Evolutionary conservation across 306 rosid species (phyloP), one percentile per base, ranked within the genome.

Genomic region (Gleditsia sinensis): DNA sequence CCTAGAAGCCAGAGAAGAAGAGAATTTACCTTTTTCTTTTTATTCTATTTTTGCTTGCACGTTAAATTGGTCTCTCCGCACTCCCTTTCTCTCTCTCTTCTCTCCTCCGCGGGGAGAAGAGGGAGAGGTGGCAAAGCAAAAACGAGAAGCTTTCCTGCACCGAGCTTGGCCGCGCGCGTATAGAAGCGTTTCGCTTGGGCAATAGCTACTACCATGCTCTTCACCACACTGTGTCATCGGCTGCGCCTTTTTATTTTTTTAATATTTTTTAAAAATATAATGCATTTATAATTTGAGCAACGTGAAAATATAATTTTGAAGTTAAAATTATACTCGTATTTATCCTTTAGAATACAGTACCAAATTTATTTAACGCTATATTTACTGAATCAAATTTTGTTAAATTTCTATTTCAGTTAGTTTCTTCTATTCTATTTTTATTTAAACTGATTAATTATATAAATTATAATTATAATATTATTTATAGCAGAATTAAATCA

Each of bases 41-140:
- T 11, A 4, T 23, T 28, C 43, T 39, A 36, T 19, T 48, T 67
- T 40, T 17, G 39, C 6, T 4, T 21, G 34, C 7, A 8, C 14
- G 69, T 1, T 25, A 45, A 32, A 11, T 20, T 30, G 53, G 14
- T 20, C 3, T 34, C 33, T 69, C 16, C 21, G 9, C 20, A 24
- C 24, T 27, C 24, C 58, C 36, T 12, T 57, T 20, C 30, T 43
- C 50, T 24, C 57, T 62, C 43, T 61, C 59, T 66, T 67, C 55
- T 75, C 74, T 51, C 75, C 76, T 73, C 78, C 75, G 67, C 27
- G 30, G 56, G 78, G 74, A 67, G 66, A 27, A 74, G 78, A 72
- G 78, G 75, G 60, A 56, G 75, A 74, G 63, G 65, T 32, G 76
- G 78, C 68, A 51, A 79, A 56, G 69, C 68, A 14, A 67, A 23